Conservation (phyloP, 768 basidiomycete species). For the Boletales sp. region DNA sequence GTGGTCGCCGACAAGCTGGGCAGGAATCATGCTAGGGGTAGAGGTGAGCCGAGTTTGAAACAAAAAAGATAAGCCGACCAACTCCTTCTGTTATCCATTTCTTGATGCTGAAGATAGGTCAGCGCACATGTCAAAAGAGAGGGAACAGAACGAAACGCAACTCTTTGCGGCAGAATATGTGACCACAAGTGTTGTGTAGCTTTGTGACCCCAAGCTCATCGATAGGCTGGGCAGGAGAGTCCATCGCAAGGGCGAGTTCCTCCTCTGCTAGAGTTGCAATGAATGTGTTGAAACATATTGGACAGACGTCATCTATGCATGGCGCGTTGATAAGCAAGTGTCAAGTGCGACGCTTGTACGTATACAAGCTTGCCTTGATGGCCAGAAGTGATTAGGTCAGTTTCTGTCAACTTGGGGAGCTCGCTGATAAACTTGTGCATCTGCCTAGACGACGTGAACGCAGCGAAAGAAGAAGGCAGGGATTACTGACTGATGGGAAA, state of each 20-base stretch:
- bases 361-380: slow-evolving; percentile 38
- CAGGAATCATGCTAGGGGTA: slow-evolving; percentile 56
- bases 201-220: slow-evolving; percentile 70
- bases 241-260: slow-evolving; percentile 70
- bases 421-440: slow-evolving; percentile 37
- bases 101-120: slow-evolving; percentile 46
- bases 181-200: slow-evolving; percentile 52
- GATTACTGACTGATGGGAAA: slow-evolving; percentile 25
- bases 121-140: slow-evolving; percentile 9
- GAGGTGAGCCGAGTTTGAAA: slow-evolving; percentile 4
- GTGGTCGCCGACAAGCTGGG: slow-evolving; percentile 56
- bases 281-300: slow-evolving; percentile 72
- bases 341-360: background rate
- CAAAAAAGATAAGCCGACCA: slow-evolving; percentile 20
- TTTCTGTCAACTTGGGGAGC: slow-evolving; percentile 51
- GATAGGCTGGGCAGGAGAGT: slow-evolving; percentile 70
- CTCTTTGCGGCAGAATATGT: slow-evolving; percentile 83
- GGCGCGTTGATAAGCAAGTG: background rate
- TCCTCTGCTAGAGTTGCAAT: slow-evolving; percentile 70
- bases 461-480: background rate
- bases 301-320: slow-evolving; percentile 59
- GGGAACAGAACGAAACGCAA: slow-evolving; percentile 34
- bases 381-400: slow-evolving; percentile 43
- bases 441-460: slow-evolving; percentile 26
- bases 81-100: slow-evolving; percentile 63